These are phyloP conservation scores for Fusarium incarnatum DNA, from an alignment of 2,329 filamentous ascomycete genomes.

Conservation along the genomic window DNA sequence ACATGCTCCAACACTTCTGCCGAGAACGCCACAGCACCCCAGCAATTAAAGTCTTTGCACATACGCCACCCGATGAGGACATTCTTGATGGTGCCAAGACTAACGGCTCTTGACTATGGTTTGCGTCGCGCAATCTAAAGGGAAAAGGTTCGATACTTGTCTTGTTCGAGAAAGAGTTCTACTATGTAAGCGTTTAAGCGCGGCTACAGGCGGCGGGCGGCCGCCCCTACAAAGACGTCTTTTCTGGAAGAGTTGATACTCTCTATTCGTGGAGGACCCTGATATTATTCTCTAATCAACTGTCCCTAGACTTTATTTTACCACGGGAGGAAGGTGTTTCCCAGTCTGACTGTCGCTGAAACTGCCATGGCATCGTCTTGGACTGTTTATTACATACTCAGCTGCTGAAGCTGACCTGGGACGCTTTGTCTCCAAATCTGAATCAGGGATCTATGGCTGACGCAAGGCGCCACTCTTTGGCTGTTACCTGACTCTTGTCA, in stretches of 20 bases:
- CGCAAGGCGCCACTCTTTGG: constrained; percentile 38
- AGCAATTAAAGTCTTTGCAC: constrained; percentile 7
- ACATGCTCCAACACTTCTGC: constrained; percentile 35
- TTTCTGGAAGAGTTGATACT: constrained; percentile 19
- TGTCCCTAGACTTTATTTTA: background rate
- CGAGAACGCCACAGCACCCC: constrained; percentile 18
- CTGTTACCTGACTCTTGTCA: constrained; percentile 41
- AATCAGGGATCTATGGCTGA: constrained; percentile 45
- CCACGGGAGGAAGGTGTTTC: constrained; percentile 36
- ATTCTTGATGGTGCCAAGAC: constrained; percentile 21
- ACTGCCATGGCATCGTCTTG: constrained; percentile 9
- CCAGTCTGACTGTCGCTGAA: constrained; percentile 9
- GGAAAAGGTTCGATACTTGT: constrained; percentile 15
- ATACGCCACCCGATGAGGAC: constrained; percentile 15
- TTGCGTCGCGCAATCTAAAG: constrained; percentile 6
- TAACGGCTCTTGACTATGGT: constrained; percentile 18
- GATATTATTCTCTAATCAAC: constrained; percentile 13
- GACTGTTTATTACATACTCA: background rate
- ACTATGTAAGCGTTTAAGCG: constrained; percentile 34
- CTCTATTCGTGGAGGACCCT: constrained; percentile 11
- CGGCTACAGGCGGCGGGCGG: constrained; percentile 24
- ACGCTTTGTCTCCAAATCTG: constrained; percentile 42
- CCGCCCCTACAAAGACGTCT: constrained; percentile 3
- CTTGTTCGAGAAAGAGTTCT: constrained; percentile 24
- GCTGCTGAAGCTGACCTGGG: constrained; percentile 18